Conservation (phyloP, 169 alveolate species). For the Ichthyophthirius multifiliis region DNA sequence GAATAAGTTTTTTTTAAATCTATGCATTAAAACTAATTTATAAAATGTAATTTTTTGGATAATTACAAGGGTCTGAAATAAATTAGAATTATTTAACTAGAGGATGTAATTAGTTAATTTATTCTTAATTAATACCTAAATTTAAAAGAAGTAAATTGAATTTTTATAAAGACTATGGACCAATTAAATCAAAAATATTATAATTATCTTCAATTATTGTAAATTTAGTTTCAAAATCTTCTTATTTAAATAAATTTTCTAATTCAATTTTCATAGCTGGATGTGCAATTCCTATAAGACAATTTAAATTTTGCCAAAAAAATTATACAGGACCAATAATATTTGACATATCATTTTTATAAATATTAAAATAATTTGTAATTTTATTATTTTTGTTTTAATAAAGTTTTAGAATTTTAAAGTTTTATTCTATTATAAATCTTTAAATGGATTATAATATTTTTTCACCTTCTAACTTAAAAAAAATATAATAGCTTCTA, state of each 20-base stretch:
- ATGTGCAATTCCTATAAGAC: not conserved
- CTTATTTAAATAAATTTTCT: not conserved
- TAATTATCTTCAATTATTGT: not conserved
- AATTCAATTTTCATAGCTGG: not conserved
- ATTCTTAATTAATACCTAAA: not conserved
- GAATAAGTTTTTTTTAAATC: not conserved
- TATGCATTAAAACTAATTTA: not conserved
- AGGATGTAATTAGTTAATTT: not conserved
- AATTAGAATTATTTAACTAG: not conserved
- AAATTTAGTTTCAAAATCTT: not conserved
- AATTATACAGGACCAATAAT: slow-evolving; percentile 13
- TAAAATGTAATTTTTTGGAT: not conserved
- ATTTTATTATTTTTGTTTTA: not conserved
- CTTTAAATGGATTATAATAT: not conserved
- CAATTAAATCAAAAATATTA: slow-evolving; percentile 4
- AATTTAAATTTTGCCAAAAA: not conserved
- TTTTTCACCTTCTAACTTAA: not conserved
- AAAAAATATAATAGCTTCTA: slow-evolving; percentile 47
- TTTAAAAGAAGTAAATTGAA: not conserved
- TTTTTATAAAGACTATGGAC: not conserved
- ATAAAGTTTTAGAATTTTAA: not conserved
- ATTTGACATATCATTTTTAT: not conserved
- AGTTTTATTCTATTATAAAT: not conserved
- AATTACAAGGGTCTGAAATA: not conserved
- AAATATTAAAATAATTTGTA: not conserved